These are phyloP conservation scores for Colletotrichum lupini DNA, from an alignment of 2,329 filamentous ascomycete genomes.

Conservation along the genomic window DNA sequence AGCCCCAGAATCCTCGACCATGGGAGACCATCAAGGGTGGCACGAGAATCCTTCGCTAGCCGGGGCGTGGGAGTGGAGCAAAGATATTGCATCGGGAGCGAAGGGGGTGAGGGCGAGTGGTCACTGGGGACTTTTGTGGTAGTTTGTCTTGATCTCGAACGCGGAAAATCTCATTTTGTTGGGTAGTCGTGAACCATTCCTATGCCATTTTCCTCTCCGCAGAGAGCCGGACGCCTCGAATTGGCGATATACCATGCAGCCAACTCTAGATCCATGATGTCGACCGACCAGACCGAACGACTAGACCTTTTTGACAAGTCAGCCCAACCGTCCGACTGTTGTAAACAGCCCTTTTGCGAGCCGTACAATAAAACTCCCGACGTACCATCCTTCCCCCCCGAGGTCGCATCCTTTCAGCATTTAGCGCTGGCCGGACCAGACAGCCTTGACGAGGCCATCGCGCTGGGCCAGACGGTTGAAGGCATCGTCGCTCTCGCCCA, in stretches of 20 bases:
- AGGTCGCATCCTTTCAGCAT: conserved; percentile 38
- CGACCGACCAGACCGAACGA: conserved; percentile 38
- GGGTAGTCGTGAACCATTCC: conserved; percentile 37
- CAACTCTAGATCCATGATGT: conserved; percentile 39
- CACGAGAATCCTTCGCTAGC: conserved; percentile 68
- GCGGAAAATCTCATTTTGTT: conserved; percentile 41
- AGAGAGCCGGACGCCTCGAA: conserved; percentile 58
- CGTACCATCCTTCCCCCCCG: conserved; percentile 32
- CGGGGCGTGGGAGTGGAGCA: conserved; percentile 42
- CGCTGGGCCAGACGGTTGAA: conserved; percentile 96
- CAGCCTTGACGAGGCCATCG: conserved; percentile 95
- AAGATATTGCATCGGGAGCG: conserved; percentile 8
- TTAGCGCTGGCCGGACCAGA: conserved; percentile 85
- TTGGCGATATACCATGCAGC: conserved; percentile 43
- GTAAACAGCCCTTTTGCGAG: conserved; percentile 16
- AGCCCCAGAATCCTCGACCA: conserved; percentile 67
- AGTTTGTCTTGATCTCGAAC: conserved; percentile 46
- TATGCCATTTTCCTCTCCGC: conserved; percentile 37
- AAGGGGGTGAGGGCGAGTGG: neutral
- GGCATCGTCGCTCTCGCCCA: conserved; percentile 97
- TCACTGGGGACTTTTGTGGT: conserved; percentile 39
- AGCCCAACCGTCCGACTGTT: neutral
- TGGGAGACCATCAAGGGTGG: conserved; percentile 49
- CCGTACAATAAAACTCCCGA: conserved; percentile 13
- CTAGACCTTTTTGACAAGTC: conserved; percentile 25